These are phyloP conservation scores for Leptosphaerulina australis DNA, from an alignment of 2,329 filamentous ascomycete genomes.

Conservation along the genomic window DNA sequence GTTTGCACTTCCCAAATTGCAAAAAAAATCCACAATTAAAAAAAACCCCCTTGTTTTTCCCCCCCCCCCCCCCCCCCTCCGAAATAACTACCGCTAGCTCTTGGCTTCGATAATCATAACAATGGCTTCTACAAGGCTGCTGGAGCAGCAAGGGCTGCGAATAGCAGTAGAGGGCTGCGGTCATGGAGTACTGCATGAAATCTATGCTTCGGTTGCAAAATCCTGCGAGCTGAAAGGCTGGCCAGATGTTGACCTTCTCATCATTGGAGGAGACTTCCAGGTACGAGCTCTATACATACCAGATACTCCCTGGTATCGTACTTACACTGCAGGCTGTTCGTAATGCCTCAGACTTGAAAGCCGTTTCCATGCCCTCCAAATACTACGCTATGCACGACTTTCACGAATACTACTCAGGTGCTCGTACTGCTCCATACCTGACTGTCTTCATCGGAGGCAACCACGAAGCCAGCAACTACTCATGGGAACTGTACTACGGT, in stretches of 20 bases:
- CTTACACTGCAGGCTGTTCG: constrained; percentile 70
- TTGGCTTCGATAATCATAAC: neutral
- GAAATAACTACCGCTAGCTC: neutral
- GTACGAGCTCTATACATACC: constrained; percentile 50
- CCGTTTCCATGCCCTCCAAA: constrained; percentile 88
- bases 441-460: constrained; percentile 95
- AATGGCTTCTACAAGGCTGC: constrained; percentile 38
- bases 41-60: too few relatives aligned
- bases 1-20: too few relatives aligned
- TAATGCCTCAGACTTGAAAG: constrained; percentile 83
- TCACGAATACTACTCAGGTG: constrained; percentile 88
- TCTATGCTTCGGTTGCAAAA: constrained; percentile 78
- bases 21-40: neutral
- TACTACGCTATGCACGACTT: constrained; percentile 91
- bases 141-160: constrained; percentile 57
- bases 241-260: constrained; percentile 83
- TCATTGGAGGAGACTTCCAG: constrained; percentile 97
- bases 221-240: constrained; percentile 75
- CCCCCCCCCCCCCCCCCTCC: too few relatives aligned
- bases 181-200: constrained; percentile 88
- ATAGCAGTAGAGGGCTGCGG: constrained; percentile 90
- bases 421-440: constrained; percentile 77
- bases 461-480: constrained; percentile 88
- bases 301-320: neutral
- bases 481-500: constrained; percentile 93